Base-by-base conservation (phyloP, 768 basidiomycete genomes). In the Amanita polypyramis region DNA sequence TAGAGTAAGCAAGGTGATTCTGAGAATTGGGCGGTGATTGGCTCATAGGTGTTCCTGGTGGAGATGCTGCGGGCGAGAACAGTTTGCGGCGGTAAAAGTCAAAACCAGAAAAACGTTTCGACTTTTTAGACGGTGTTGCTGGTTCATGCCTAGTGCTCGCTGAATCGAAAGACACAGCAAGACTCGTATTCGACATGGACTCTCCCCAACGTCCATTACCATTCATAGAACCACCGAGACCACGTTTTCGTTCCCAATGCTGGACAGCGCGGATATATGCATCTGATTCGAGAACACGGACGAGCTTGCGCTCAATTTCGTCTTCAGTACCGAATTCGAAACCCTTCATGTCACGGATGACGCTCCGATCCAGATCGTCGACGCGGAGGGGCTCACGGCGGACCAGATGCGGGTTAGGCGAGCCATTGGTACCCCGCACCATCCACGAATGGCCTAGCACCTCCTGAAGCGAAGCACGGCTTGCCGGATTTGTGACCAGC, bases 251-350 rank as follows among this genome's bases (percentile, higher is more conserved):
- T 60, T 96, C 90, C 85, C 88, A 97, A 34, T 77, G 64, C 32
- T 79, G 71, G 2, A 95, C 74, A 0, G 87, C 77, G 0, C 81
- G 76, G 7, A 72, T 64, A 64, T 97, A 99, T 1, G 67, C 60
- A 23, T 96, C 92, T 0, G 83, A 82, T 53, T 80, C 77, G 19
- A 98, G 77, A 17, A 96, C 75, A 0, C 77, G 72, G 8, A 75
- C 59, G 2, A 97, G 75, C 58, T 73, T 81, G 35, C 71, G 70
- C 62, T 90, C 83, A 47, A 98, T 89, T 10, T 95, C 87, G 4
- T 86, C 85, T 43, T 86, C 83, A 0, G 84, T 70, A 12, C 96
- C 96, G 55, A 99, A 97, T 58, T 97, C 95, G 66, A 99, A 97
- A 4, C 95, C 95, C 36, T 82, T 81, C 96, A 97, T 98, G 43